Evolutionary conservation across 208 protist species (phyloP), one percentile per base, ranked within the genome.

Genomic region (Leptomonas seymouri): DNA sequence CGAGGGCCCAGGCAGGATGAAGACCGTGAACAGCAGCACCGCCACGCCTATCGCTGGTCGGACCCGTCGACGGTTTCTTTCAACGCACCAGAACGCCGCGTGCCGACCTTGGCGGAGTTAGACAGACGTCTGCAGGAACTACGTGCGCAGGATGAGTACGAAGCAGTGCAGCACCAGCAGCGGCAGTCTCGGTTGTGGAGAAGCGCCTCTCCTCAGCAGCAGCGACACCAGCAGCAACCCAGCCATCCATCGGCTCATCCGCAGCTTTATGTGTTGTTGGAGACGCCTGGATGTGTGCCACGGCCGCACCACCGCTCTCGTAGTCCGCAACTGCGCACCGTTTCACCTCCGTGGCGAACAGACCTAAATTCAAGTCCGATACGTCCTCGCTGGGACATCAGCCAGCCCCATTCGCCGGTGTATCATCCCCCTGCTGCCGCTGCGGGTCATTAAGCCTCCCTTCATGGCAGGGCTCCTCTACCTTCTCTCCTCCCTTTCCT

Each of bases 281-380:
- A 63, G 34, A 6, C 34, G 23, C 48, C 34, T 2, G 41, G 45
- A 3, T 48, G 46, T 21, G 62, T 28, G 30, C 51, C 25, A 16
- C 42, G 15, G 5, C 45, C 21, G 0, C 14, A 3, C 2, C 44
- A 44, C 21, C 60, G 60, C 44, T 55, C 60, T 9, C 60, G 60
- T 30, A 65, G 60, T 34, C 70, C 58, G 21, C 63, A 78, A 36
- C 65, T 42, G 15, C 77, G 69, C 45, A 67, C 71, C 20, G 76
- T 82, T 3, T 87, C 85, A 14, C 86, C 86, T 3, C 86, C 86
- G 30, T 91, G 87, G 85, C 65, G 87, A 23, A 93, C 87, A n/a
- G 87, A 93, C 31, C 61, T 77, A 5, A 93, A 93, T 54, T 76
- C 78, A 18, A 65, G 55, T 14, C 78, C 83, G 15, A 28, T 86